Percentiles rank a stretch among this genome's conserved stretches.
Conservation (phyloP, 352 stramenopile species). For the Lagenidium sp. region DNA sequence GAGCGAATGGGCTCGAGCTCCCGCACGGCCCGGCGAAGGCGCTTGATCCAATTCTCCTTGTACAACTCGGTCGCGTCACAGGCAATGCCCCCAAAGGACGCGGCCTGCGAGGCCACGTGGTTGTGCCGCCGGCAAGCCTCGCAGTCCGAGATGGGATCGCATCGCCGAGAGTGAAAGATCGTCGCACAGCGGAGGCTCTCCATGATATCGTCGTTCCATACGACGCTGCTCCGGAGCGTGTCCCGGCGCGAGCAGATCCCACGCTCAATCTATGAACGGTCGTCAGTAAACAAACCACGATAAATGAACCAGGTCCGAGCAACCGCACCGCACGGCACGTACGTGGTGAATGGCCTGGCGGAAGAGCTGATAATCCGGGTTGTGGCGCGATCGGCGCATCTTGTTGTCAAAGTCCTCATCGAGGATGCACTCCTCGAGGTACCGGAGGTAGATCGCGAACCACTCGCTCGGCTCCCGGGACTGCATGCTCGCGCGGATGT, state of each 20-base stretch:
- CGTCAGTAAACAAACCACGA: neutral
- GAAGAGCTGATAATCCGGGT: conserved; percentile 38
- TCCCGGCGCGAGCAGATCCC: conserved; percentile 64
- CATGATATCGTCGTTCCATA: conserved; percentile 65
- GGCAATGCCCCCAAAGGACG: conserved; percentile 45
- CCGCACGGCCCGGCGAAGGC: conserved; percentile 25
- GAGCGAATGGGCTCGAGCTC: conserved; percentile 17
- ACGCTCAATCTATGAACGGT: conserved; percentile 47
- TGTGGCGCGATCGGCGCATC: conserved; percentile 27
- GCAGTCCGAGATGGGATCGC: conserved; percentile 33
- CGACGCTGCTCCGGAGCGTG: conserved; percentile 46
- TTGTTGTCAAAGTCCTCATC: conserved; percentile 51
- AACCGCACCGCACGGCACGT: conserved; percentile 12
- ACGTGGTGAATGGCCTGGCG: conserved; percentile 46
- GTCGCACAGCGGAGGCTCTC: conserved; percentile 34
- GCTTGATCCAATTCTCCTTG: conserved; percentile 49
- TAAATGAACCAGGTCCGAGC: too few species aligned
- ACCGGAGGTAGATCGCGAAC: conserved; percentile 81
- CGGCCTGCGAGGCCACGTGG: conserved; percentile 47
- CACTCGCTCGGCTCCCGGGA: conserved; percentile 65
- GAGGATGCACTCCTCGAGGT: conserved; percentile 65
- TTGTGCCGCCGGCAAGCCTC: conserved; percentile 66
- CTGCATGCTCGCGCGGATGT: conserved; percentile 25
- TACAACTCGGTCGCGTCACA: conserved; percentile 67
- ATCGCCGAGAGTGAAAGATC: conserved; percentile 22